Conservation (phyloP, 495 filamentous ascomycete genomes). For the Saxispiralis lemnorum region DNA sequence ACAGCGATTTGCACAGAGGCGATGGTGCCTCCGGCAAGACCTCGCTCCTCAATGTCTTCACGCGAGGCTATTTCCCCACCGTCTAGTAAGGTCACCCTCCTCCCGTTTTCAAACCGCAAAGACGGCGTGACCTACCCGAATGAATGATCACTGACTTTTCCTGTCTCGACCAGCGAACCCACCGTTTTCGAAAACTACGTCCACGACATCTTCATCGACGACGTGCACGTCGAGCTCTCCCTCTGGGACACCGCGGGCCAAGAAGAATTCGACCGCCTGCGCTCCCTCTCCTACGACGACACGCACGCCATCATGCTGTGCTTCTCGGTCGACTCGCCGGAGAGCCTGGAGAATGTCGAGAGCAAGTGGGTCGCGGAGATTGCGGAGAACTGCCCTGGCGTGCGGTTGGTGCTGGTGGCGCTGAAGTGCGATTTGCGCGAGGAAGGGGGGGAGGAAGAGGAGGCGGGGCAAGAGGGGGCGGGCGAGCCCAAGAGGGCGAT, state of each 20-base stretch:
- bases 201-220: slow-evolving; percentile 97
- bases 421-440: slow-evolving; percentile 93
- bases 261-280: slow-evolving; percentile 95
- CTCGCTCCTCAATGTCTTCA: slow-evolving; percentile 93
- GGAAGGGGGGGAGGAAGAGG: slow-evolving; percentile 34
- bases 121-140: no score
- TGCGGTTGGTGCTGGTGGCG: slow-evolving; percentile 87
- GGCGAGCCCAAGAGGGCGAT: slow-evolving; percentile 46
- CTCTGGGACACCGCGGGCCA: slow-evolving; percentile 97
- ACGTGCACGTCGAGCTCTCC: slow-evolving; percentile 86
- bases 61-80: slow-evolving; percentile 93
- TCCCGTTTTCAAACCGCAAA: slow-evolving; percentile 20
- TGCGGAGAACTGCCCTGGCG: slow-evolving; percentile 86
- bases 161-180: slow-evolving; percentile 44
- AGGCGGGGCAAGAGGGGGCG: slow-evolving; percentile 31
- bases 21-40: slow-evolving; percentile 98
- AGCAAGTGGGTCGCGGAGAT: slow-evolving; percentile 98
- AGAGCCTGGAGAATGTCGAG: slow-evolving; percentile 94
- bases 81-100: slow-evolving; percentile 51
- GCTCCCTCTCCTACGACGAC: slow-evolving; percentile 90
- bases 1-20: slow-evolving; percentile 51
- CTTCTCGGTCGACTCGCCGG: slow-evolving; percentile 87
- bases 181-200: slow-evolving; percentile 99
- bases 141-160: no score
- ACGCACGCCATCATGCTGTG: slow-evolving; percentile 97